Percentiles rank a stretch among this genome's conserved stretches.
Conservation (phyloP, 768 basidiomycete species). For the Rhizopogon sp. region DNA sequence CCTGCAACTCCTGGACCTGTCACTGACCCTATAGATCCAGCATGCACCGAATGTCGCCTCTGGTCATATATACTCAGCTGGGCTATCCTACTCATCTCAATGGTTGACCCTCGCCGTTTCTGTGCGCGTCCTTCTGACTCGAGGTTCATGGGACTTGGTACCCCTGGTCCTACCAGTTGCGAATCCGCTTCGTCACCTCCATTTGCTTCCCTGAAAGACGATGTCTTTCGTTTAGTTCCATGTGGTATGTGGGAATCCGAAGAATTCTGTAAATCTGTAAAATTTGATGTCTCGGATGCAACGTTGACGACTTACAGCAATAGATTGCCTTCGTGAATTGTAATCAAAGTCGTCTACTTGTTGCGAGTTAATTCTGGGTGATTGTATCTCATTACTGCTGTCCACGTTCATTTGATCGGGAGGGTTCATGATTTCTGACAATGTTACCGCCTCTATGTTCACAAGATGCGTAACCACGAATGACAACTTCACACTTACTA, state of each 20-base stretch:
- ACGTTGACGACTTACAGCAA: conserved; percentile 44
- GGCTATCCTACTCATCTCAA: conserved; percentile 73
- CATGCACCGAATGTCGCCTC: conserved; percentile 72
- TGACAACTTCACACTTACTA: conserved; percentile 16
- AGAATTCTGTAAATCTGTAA: conserved; percentile 20
- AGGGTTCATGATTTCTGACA: conserved; percentile 25
- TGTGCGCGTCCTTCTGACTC: conserved; percentile 65
- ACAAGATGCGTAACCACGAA: conserved; percentile 9
- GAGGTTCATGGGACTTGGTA: conserved; percentile 53
- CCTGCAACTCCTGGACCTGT: conserved; percentile 19
- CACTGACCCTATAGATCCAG: conserved; percentile 35
- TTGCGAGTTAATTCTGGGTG: conserved; percentile 26
- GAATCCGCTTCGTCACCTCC: conserved; percentile 62
- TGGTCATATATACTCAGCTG: conserved; percentile 69
- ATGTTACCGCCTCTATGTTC: conserved; percentile 12
- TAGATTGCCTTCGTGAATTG: conserved; percentile 68
- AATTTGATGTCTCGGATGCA: neutral
- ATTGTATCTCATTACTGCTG: conserved; percentile 20
- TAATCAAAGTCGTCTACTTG: conserved; percentile 56
- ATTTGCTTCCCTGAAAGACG: conserved; percentile 52
- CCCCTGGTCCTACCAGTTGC: conserved; percentile 63
- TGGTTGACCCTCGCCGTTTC: conserved; percentile 80
- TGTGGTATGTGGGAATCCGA: conserved; percentile 42
- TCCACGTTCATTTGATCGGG: conserved; percentile 37
- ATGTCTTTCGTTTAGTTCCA: conserved; percentile 83